A percentile compares a stretch with the other conserved stretches of the same genome.
Conservation (phyloP, 83 land plant species). For the Picea mariana region DNA sequence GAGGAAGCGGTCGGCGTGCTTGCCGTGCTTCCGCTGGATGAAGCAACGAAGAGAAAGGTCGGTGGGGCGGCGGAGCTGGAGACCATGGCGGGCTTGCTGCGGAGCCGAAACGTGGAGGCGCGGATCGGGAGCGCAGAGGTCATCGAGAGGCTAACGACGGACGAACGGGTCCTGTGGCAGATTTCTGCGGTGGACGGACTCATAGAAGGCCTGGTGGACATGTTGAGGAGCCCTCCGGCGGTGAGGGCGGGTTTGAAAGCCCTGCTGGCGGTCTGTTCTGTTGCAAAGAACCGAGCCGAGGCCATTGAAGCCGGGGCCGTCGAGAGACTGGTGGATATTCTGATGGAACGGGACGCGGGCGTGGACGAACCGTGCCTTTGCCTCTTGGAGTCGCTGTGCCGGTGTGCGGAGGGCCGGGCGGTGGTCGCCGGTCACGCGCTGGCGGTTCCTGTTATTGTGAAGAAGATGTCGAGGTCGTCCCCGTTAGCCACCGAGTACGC, state of each 20-base stretch:
- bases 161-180: neutral
- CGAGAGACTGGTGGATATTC: slow-evolving; percentile 16
- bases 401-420: slow-evolving; percentile 29
- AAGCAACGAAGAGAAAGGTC: slow-evolving; percentile 18
- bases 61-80: slow-evolving; percentile 21
- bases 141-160: slow-evolving; percentile 19
- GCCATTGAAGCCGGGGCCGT: slow-evolving; percentile 17
- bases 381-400: slow-evolving; percentile 42
- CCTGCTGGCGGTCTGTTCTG: neutral
- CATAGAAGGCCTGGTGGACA: slow-evolving; percentile 23
- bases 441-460: slow-evolving; percentile 56
- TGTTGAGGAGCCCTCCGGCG: slow-evolving; percentile 9
- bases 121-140: slow-evolving; percentile 20
- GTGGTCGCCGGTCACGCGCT: slow-evolving; percentile 35
- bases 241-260: neutral
- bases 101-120: slow-evolving; percentile 16
- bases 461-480: slow-evolving; percentile 57
- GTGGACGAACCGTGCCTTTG: slow-evolving; percentile 44
- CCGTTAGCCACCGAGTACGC: slow-evolving; percentile 48
- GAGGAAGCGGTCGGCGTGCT: slow-evolving; percentile 44
- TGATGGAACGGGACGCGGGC: slow-evolving; percentile 46
- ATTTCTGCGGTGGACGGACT: slow-evolving; percentile 14
- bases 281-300: slow-evolving; percentile 5
- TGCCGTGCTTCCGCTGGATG: slow-evolving; percentile 34
- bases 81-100: slow-evolving; percentile 19